Conservation (phyloP, 176 grass and related monocot genomes). For the Oryza punctata region DNA sequence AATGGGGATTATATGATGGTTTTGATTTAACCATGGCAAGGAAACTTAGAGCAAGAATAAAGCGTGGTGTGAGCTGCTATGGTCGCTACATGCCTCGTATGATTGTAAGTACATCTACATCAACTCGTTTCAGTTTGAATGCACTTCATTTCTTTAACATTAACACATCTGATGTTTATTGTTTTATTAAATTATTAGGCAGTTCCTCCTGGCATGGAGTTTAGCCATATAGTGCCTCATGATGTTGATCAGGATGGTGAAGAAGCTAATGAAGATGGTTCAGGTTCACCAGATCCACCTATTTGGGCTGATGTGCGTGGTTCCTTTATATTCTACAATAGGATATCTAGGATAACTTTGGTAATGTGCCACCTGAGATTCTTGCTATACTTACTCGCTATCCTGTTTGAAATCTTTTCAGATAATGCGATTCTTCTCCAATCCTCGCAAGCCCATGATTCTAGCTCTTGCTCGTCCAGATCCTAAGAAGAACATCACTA, state of each 20-base stretch:
- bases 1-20: slow-evolving; percentile 87
- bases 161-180: slow-evolving; percentile 10
- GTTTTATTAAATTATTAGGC: slow-evolving; percentile 46
- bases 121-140: slow-evolving; percentile 28
- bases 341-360: slow-evolving; percentile 3
- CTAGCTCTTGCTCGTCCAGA: slow-evolving; percentile 77
- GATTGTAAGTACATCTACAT: slow-evolving; percentile 61
- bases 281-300: slow-evolving; percentile 53
- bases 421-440: slow-evolving; percentile 89
- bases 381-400: slow-evolving; percentile 10
- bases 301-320: slow-evolving; percentile 68
- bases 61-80: slow-evolving; percentile 62
- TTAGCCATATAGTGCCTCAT: slow-evolving; percentile 63
- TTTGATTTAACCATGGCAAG: slow-evolving; percentile 72
- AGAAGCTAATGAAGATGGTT: slow-evolving; percentile 56
- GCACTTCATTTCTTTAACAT: slow-evolving; percentile 10
- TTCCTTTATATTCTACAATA: slow-evolving; percentile 8
- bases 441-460: slow-evolving; percentile 87
- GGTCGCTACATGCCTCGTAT: slow-evolving; percentile 79
- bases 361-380: not conserved
- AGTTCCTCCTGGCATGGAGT: slow-evolving; percentile 91
- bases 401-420: slow-evolving; percentile 37
- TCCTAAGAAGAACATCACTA: slow-evolving; percentile 87
- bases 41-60: slow-evolving; percentile 64
- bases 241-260: slow-evolving; percentile 72